Percentiles rank a stretch among this genome's conserved stretches.
Evolutionary conservation across 1,284 basidiomycete genomes (phyloP).

Genomic region (Sporisorium scitamineum): DNA sequence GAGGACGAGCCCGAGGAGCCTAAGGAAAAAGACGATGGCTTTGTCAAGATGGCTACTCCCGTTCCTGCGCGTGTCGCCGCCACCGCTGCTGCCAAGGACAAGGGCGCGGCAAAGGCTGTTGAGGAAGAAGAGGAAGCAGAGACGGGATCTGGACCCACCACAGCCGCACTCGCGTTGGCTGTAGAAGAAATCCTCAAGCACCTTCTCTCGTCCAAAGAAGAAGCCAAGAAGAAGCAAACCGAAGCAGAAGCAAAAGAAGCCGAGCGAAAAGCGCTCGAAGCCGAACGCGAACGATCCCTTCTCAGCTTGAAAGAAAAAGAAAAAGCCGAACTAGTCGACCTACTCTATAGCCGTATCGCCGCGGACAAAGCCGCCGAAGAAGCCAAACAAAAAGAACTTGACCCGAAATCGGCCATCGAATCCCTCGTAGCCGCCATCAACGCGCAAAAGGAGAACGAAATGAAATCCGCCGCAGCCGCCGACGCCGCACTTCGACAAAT

Average conservation of each 20-base stretch:
- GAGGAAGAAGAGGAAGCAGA: constrained; percentile 6
- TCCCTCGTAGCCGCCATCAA: constrained; percentile 58
- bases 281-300: constrained; percentile 24
- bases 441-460: constrained; percentile 48
- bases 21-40: constrained; percentile 13
- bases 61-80: constrained; percentile 18
- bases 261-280: constrained; percentile 29
- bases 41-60: constrained; percentile 34
- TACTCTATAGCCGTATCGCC: constrained; percentile 36
- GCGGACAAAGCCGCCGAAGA: constrained; percentile 43
- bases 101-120: neutral
- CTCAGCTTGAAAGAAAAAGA: constrained; percentile 41
- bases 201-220: constrained; percentile 57
- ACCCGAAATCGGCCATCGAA: constrained; percentile 62
- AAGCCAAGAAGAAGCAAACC: constrained; percentile 41
- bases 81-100: constrained; percentile 17
- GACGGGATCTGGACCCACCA: constrained; percentile 19
- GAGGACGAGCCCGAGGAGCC: constrained; percentile 31
- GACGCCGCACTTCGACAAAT: constrained; percentile 54
- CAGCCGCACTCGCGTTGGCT: constrained; percentile 52
- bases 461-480: constrained; percentile 32
- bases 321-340: constrained; percentile 51
- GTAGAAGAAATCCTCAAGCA: constrained; percentile 66
- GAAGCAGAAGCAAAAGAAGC: constrained; percentile 37
- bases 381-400: constrained; percentile 42